phyloP scores from a whole-genome alignment of 495 filamentous ascomycete genomes.

The Lasiosphaeriaceae sp. region DNA sequence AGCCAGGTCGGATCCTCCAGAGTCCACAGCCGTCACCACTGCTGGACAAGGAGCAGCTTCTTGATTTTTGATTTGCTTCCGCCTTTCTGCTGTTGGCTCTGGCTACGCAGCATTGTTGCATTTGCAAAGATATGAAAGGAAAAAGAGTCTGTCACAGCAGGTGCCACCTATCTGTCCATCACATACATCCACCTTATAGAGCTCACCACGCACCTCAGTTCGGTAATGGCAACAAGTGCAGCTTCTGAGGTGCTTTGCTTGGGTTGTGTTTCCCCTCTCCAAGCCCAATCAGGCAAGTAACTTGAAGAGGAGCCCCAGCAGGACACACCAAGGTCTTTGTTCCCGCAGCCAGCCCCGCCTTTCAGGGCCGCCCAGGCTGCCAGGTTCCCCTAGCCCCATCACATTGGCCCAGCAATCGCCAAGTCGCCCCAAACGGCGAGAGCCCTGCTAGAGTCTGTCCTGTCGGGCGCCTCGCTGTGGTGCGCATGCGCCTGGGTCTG shows the following conservation, averaged over 20 bases:
- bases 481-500: neutral
- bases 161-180: too few species aligned
- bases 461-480: neutral
- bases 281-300: too few species aligned
- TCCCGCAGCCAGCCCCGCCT: slow-evolving; percentile 9
- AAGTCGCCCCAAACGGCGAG: neutral
- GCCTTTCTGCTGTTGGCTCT: neutral
- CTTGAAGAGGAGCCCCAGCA: too few species aligned
- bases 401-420: slow-evolving; percentile 4
- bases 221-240: too few species aligned
- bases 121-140: neutral
- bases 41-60: too few species aligned
- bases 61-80: neutral
- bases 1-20: too few species aligned
- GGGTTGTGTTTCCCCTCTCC: too few species aligned
- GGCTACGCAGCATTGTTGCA: neutral
- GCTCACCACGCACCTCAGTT: too few species aligned
- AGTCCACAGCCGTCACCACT: neutral
- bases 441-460: neutral
- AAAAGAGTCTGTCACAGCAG: too few species aligned
- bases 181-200: too few species aligned
- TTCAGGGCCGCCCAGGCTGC: slow-evolving; percentile 2
- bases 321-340: neutral
- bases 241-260: too few species aligned
- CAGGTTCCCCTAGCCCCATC: neutral